Base-by-base conservation (phyloP, 768 basidiomycete species). In the Inosperma sp. region DNA sequence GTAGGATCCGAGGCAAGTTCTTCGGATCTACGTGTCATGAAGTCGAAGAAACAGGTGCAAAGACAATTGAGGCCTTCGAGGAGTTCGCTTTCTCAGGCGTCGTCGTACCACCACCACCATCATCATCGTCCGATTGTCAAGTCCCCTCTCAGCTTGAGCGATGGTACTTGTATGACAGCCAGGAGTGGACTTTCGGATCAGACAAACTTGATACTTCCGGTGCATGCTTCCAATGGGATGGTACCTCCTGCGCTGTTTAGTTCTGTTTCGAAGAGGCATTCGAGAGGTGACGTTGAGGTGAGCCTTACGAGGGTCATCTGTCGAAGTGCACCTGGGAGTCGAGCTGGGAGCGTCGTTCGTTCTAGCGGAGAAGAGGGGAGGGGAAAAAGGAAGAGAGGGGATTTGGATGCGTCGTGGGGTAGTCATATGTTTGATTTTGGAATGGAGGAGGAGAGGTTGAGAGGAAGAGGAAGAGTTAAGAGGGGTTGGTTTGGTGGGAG, bases 311-410 rank as follows among this genome's bases (percentile, higher is more conserved):
- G 72, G 25, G 86, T 88, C 23, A 69, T 82, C 37, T 88, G 87
- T 61, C 71, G 80, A 45, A 86, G 85, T 58, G 83, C 86, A 4
- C 86, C 87, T 3, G 76, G 75, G 4, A 86, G 84, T 39, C 74
- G 86, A 2, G 70, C 79, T 0, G 70, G 72, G 8, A 87, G 84
- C 6, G 67, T 58, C 23, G 65, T 65, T 35, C 63, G 70, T 17
- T 51, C 67, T 58, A 57, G 34, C 35, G 57, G 36, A 39, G 59
- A 54, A 30, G 58, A 49, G 48, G 46, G 54, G 46, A 61, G 62
- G 61, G 60, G 65, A 60, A 62, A 53, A 43, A 36, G 49, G 52
- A 43, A 48, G 43, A 25, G 46, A 58, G 37, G 25, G 43, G 14
- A 36, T 36, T n/a, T 31, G 25, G n/a, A 30, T 21, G 19, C 16